These are phyloP conservation scores for Sugiyamaella sp. DNA, from an alignment of 1,139 yeast genomes.

Conservation along the genomic window DNA sequence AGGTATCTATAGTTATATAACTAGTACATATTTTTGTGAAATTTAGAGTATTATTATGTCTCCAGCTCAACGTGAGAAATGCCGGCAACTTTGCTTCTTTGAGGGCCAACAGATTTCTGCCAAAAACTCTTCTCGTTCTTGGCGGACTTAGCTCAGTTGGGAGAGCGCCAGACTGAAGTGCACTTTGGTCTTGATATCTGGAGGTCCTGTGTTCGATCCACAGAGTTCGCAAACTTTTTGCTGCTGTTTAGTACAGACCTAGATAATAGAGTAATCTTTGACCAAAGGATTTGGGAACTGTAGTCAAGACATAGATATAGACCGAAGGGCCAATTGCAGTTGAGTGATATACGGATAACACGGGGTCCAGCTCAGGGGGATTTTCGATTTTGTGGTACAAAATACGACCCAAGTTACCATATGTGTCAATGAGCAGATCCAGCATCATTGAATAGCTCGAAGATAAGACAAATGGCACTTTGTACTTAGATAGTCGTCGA, in stretches of 20 bases:
- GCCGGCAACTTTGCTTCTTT: no score
- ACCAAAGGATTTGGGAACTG: background rate
- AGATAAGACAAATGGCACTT: constrained; percentile 8
- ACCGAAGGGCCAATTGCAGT: constrained; percentile 10
- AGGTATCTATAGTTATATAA: no score
- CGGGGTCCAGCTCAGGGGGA: constrained; percentile 12
- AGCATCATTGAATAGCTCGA: constrained; percentile 11
- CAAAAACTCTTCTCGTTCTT: no score
- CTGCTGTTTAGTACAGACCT: constrained; percentile 2
- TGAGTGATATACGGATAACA: constrained; percentile 3
- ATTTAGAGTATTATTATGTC: no score
- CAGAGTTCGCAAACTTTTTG: constrained; percentile 30
- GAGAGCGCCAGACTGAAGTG: constrained; percentile 29
- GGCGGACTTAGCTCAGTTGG: constrained; percentile 31
- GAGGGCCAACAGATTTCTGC: no score
- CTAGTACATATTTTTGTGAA: no score
- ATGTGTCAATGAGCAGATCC: background rate
- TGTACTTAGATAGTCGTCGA: constrained; percentile 8
- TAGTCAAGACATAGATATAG: constrained; percentile 6
- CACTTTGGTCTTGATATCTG: constrained; percentile 26
- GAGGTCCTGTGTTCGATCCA: constrained; percentile 36
- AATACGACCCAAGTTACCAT: constrained; percentile 11
- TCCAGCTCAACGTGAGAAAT: no score
- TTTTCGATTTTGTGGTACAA: constrained; percentile 9
- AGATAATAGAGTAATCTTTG: constrained; percentile 5